Base-by-base conservation (phyloP, 495 filamentous ascomycete genomes). In the Penicillium coffeae region DNA sequence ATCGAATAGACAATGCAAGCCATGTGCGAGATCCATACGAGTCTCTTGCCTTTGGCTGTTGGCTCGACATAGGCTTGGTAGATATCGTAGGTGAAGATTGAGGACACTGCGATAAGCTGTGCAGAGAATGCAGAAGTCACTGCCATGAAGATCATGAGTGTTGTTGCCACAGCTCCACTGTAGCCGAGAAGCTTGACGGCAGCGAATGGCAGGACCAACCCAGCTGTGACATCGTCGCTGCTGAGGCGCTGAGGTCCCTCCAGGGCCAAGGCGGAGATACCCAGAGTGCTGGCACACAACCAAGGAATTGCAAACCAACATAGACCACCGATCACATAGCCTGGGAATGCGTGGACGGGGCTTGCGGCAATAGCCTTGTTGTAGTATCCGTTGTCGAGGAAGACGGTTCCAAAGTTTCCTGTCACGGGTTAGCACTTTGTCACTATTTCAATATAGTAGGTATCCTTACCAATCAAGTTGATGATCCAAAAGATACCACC, bases 401-500 rank as follows among this genome's bases (percentile, higher is more conserved):
- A 90, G 38, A 90, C 87, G 21, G 89, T 92, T 38, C 87, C 66
- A 45, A 68, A 71, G 54, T 70, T 69, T 34, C 56, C 60, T 59
- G 8, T 42, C 36, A 13, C 3, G 14, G 10, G 33, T 58, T 44
- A 58, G 55, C 21, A 40, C 10, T 21, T 21, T 14, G 6, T 22
- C n/a, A 8, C 12, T 15, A 39, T 18, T 18, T 19, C 34, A 18
- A 21, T 7, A 43, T 1, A 42, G 20, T 13, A 16, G n/a, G 32
- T 86, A 88, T n/a, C n/a, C 64, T 86, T 89, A 42, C 88, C 88
- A 48, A 91, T 82, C 45, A 95, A 79, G 66, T 97, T 96, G 70
- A 97, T 97, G 42, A 97, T 82, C 75, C 95, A 96, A 77, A 97
- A 97, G 48, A 97, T 88, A 15, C 84, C 90, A 19, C 91, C 91